Evolutionary conservation across 495 filamentous ascomycete species (phyloP).

Genomic region (Amphirosellinia nigrospora): DNA sequence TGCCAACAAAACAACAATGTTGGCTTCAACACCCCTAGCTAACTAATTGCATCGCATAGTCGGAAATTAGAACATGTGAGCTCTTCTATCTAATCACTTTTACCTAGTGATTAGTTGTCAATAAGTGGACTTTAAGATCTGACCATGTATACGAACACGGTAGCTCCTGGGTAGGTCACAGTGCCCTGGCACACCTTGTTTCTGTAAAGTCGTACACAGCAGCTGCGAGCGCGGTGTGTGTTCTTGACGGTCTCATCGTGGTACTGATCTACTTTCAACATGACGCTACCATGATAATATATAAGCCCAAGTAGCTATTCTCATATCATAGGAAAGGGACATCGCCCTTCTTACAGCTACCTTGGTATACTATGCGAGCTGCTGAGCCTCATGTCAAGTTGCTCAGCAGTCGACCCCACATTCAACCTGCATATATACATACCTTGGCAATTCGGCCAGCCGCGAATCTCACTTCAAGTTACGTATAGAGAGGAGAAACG

Average conservation of each 20-base stretch:
- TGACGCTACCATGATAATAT: neutral
- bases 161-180: neutral
- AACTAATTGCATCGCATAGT: neutral
- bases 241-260: neutral
- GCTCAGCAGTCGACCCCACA: slow-evolving; percentile 11
- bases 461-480: neutral
- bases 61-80: neutral
- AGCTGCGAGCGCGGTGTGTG: neutral
- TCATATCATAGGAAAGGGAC: neutral
- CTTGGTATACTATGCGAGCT: neutral
- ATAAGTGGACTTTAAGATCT: slow-evolving; percentile 1
- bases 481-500: neutral
- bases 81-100: neutral
- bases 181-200: neutral
- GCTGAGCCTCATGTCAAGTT: neutral
- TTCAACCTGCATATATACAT: neutral
- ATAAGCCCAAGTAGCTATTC: neutral
- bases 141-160: neutral
- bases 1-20: too few relatives aligned
- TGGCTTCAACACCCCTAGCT: neutral
- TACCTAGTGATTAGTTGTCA: neutral
- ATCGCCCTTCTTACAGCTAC: neutral
- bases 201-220: neutral
- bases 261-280: neutral
- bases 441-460: neutral